Evolutionary conservation across 2,329 filamentous ascomycete species (phyloP), one percentile per base, ranked within the genome.

Genomic region (Coniochaeta ligniaria): DNA sequence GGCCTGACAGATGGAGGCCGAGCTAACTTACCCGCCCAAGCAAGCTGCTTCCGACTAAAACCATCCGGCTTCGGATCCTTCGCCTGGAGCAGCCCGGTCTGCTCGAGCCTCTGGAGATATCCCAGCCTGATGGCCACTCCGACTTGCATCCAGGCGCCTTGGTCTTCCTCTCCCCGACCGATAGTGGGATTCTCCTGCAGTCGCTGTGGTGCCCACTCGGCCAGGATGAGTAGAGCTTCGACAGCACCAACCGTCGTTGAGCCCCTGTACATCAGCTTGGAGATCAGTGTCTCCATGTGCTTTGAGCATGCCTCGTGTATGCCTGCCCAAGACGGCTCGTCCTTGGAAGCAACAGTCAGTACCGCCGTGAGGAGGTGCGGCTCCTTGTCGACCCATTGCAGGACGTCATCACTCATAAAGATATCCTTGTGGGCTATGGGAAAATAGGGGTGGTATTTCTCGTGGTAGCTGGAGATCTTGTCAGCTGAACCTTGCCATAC

Each of bases 121-220:
- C 84, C 88, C 2, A 89, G 82, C 7, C 88, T 81, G 7, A 91
- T 74, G 3, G 88, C 88, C 22, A 88, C 80, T 1, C 88, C 88
- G 6, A 90, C 86, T 66, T 90, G 85, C 87, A 91, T 91, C 88
- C 88, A 91, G 0, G 87, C 87, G 33, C 88, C 87, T 52, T 88
- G 82, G 66, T 91, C 88, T 68, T 91, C 88, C 70, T 91, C 88
- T 9, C 88, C 88, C 60, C 87, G 81, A 0, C 88, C 88, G 22
- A 91, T 85, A 28, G 83, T 79, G 35, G 84, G 84, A 33, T 84
- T 83, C 36, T 81, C 80, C 6, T 85, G 77, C 1, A 86, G 80
- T 0, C 85, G 84, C 63, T 89, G 87, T 0, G 87, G 86, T 7
- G 86, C 87, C 88, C 88, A 91, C 67, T 91, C 88, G 0, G 88